Base-by-base conservation (phyloP, 441 rosid genomes). In the Populus hybrid region DNA sequence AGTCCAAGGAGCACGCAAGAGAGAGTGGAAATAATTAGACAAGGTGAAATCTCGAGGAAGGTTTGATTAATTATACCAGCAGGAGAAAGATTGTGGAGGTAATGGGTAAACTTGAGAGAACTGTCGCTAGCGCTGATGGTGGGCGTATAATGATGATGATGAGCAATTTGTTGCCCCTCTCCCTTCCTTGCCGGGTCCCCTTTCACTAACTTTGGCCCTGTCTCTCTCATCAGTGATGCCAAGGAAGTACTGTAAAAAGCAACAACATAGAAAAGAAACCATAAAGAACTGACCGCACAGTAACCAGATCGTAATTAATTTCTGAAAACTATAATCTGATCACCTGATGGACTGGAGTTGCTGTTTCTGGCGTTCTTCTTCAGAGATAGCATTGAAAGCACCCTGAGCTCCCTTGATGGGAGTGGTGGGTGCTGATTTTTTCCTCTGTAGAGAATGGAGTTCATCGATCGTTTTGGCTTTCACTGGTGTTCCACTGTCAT, bases 81-180 rank as follows among this genome's bases (percentile, higher is more conserved):
- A 2, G 98, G 98, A 2, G 98, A 93, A 34, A 91, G 98, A 79
- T 91, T 93, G 91, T 91, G 88, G 83, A 93, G 97, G 75, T 89
- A 76, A 68, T 93, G 96, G 5, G 97, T 93, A 28, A 92, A 90
- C 79, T 91, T 93, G 80, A 91, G 84, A 24, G 93, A 76, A 74
- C 97, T 93, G 66, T 93, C 97, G 76, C 91, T 91, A 68, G 76
- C 89, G 69, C 83, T 86, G 67, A 86, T 21, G 1, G 87, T 75
- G 0, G 98, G 92, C 26, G 87, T 61, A 66, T 73, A 85, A 69
- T 86, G 81, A 78, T 86, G 82, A 64, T 69, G 73, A 32, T 86
- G 85, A 12, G 70, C 9, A 3, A 72, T 83, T 34, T 88, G 89
- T 0, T 87, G 85, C 21, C 89, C 87, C 79, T 88, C 94, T 5